Percentiles rank a stretch among this genome's conserved stretches.
Conservation (phyloP, 225 moss, liverwort and hornwort species). For the Ulota crispa region DNA sequence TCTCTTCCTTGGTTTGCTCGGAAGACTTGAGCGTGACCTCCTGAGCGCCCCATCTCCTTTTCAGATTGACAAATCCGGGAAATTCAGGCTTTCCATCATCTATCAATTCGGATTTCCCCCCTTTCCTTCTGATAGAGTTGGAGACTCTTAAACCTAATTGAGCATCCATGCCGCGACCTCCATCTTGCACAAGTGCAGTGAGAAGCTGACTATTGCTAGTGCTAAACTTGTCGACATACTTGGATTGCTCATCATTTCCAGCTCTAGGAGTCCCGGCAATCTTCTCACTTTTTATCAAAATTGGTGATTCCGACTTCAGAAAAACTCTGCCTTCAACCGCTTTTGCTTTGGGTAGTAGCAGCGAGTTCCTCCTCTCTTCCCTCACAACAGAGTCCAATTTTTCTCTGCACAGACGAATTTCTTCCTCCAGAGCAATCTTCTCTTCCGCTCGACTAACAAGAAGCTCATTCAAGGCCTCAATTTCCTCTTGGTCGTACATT, state of each 20-base stretch:
- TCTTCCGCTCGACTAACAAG: slow-evolving; percentile 53
- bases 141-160: slow-evolving; percentile 16
- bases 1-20: slow-evolving; percentile 56
- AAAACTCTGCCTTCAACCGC: slow-evolving; percentile 8
- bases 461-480: slow-evolving; percentile 50
- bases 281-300: slow-evolving; percentile 12
- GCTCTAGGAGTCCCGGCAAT: slow-evolving; percentile 17
- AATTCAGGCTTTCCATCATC: slow-evolving; percentile 38
- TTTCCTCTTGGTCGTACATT: slow-evolving; percentile 53
- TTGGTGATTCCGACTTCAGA: slow-evolving; percentile 22
- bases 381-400: slow-evolving; percentile 37
- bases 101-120: slow-evolving; percentile 10
- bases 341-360: slow-evolving; percentile 20
- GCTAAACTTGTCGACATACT: slow-evolving; percentile 34
- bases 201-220: slow-evolving; percentile 39
- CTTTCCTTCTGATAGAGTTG: slow-evolving; percentile 12
- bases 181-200: slow-evolving; percentile 38
- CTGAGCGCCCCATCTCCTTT: slow-evolving; percentile 44
- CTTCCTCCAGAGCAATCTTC: slow-evolving; percentile 52
- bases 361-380: slow-evolving; percentile 35
- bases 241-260: slow-evolving; percentile 26
- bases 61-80: slow-evolving; percentile 37
- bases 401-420: slow-evolving; percentile 45
- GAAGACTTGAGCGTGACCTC: slow-evolving; percentile 35
- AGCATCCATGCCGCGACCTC: slow-evolving; percentile 15